Conservation (phyloP, 2,329 filamentous ascomycete species). For the Trichoderma polysporum region DNA sequence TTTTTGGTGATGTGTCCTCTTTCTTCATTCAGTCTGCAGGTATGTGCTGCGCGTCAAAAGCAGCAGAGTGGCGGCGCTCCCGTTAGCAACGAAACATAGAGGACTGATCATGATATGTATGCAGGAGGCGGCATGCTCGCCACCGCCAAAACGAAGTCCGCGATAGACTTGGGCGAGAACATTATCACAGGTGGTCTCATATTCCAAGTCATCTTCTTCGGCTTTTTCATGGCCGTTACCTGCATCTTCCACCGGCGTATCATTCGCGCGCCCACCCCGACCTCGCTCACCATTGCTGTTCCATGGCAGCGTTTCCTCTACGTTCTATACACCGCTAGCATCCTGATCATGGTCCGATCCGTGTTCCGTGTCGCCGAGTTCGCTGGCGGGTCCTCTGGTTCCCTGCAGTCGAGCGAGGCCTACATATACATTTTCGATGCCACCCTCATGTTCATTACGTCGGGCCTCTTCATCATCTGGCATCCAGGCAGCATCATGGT, state of each 20-base stretch:
- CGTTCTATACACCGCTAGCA: slow-evolving; percentile 30
- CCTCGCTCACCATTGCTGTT: too few relatives aligned
- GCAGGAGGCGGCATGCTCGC: too few relatives aligned
- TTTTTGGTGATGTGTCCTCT: slow-evolving; percentile 50
- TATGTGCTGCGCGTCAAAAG: slow-evolving; percentile 37
- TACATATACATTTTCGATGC: slow-evolving; percentile 42
- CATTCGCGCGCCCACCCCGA: slow-evolving; percentile 12
- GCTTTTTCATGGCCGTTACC: slow-evolving; percentile 50
- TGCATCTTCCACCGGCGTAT: slow-evolving; percentile 45
- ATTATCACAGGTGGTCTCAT: slow-evolving; percentile 53
- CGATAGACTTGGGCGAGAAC: slow-evolving; percentile 37
- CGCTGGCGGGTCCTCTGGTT: slow-evolving; percentile 36
- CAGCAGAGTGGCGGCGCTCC: slow-evolving; percentile 25
- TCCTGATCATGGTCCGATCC: slow-evolving; percentile 42
- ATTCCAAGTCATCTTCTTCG: slow-evolving; percentile 56
- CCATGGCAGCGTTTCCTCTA: slow-evolving; percentile 36
- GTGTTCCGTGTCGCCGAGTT: slow-evolving; percentile 46
- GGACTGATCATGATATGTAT: too few relatives aligned
- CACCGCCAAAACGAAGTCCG: too few relatives aligned
- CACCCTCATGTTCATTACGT: slow-evolving; percentile 34
- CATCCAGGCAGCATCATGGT: too few relatives aligned
- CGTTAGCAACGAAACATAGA: too few relatives aligned
- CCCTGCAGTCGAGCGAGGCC: slow-evolving; percentile 36
- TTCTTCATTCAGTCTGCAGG: slow-evolving; percentile 40
- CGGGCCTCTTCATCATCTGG: slow-evolving; percentile 8